Evolutionary conservation across 805 yeast species (phyloP), one percentile per base, ranked within the genome.

Genomic region (Candida gorgasii): DNA sequence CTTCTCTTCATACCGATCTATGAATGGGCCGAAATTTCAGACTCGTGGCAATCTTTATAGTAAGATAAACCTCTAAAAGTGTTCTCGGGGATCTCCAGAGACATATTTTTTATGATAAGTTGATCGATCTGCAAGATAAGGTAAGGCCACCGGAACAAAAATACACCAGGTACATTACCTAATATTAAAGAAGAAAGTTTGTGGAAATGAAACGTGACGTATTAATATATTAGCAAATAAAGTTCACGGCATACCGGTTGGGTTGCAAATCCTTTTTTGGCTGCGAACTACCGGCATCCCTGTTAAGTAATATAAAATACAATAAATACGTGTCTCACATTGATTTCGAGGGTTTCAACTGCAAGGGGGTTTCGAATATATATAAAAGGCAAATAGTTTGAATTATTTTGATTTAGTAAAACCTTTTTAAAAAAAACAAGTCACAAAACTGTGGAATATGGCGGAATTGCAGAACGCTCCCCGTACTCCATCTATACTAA

Each of bases 401-500:
- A n/a, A n/a, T n/a, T n/a, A n/a, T n/a, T n/a, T n/a, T n/a, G n/a
- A n/a, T n/a, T n/a, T n/a, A n/a, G n/a, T n/a, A n/a, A n/a, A n/a
- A n/a, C 33, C 33, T 13, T 5, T 5, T 24, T 11, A 24, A 7
- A 24, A 11, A 24, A 24, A 24, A 24, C 8, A 24, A 11, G 12
- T 24, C 28, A 15, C 3, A 29, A 16, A 29, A 29, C 20, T 29
- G 36, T 33, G 36, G 36, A n/a, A 34, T 22, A 34, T 34, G 37
- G 13, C 28, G 37, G 37, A 34, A 20, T 15, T 34, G 9, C 29
- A 20, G 14, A 34, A 22, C 18, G 28, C 37, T n/a, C 19, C 20
- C 33, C 37, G 37, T 34, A 34, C 36, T 24, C 12, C n/a, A 33
- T 16, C 36, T 6, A 3, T 34, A 34, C 12, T 13, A 6, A 34